Percentiles rank a stretch among this genome's conserved stretches.
Conservation (phyloP, 305 asterid species). For the Rubia balearica region DNA sequence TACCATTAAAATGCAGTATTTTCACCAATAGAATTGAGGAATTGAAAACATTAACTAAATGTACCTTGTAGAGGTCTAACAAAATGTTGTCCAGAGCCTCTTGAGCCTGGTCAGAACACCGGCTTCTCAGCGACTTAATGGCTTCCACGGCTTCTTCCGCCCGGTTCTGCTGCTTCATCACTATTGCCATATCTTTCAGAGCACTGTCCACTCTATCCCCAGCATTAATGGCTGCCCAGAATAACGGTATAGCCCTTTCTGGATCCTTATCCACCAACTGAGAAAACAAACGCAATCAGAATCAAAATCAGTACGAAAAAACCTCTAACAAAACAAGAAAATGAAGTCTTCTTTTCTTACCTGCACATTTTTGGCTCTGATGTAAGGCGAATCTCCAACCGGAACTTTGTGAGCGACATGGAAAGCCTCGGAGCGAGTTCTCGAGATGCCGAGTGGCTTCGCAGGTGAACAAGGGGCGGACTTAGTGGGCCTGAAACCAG, state of each 20-base stretch:
- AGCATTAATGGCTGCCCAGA: conserved; percentile 93
- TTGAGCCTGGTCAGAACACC: conserved; percentile 97
- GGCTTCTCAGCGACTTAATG: conserved; percentile 63
- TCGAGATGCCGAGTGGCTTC: conserved; percentile 59
- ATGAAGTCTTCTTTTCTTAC: conserved; percentile 27
- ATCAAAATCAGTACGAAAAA: neutral
- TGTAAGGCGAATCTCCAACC: conserved; percentile 78
- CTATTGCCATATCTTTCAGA: conserved; percentile 93
- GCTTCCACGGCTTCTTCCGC: conserved; percentile 96
- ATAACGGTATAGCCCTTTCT: conserved; percentile 80
- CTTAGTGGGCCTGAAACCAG: conserved; percentile 75
- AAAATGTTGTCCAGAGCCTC: conserved; percentile 90
- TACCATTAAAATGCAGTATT: neutral
- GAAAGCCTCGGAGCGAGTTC: conserved; percentile 73
- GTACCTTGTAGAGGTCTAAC: conserved; percentile 80
- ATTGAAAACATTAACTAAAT: neutral
- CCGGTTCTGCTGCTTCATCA: conserved; percentile 94
- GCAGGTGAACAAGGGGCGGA: conserved; percentile 95
- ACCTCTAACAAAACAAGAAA: neutral
- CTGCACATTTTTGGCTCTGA: conserved; percentile 89
- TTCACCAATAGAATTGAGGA: neutral
- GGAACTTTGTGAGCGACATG: conserved; percentile 87
- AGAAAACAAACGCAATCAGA: neutral
- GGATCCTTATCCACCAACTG: conserved; percentile 95
- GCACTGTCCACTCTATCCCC: conserved; percentile 98